Percentiles rank a stretch among this genome's conserved stretches.
Conservation (phyloP, 495 filamentous ascomycete genomes). For the Pseudevernia furfuracea region DNA sequence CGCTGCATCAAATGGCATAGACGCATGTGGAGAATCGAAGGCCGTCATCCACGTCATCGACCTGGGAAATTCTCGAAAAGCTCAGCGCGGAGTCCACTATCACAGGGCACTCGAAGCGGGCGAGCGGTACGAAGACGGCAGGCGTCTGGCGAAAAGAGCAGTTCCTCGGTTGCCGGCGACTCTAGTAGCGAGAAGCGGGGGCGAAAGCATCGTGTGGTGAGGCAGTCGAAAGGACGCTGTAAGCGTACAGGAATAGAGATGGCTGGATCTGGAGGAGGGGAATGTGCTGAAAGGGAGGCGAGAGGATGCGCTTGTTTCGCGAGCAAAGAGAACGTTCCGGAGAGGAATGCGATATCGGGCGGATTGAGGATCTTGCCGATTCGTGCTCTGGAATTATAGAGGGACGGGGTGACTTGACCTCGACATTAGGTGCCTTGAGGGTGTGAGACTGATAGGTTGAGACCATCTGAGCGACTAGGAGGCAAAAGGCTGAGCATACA, state of each 20-base stretch:
- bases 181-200: background rate
- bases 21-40: background rate
- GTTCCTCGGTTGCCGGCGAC: background rate
- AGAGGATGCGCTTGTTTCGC: background rate
- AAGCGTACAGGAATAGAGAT: background rate
- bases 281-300: background rate
- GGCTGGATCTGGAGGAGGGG: background rate
- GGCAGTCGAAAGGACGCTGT: background rate
- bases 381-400: background rate
- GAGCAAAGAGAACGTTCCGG: background rate
- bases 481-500: background rate
- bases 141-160: background rate
- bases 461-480: background rate
- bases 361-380: background rate
- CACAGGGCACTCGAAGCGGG: background rate
- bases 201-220: background rate
- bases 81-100: background rate
- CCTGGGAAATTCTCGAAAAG: background rate
- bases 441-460: background rate
- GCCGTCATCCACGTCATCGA: background rate
- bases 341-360: background rate
- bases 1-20: constrained; percentile 1
- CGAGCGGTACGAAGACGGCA: background rate
- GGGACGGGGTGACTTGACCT: background rate
- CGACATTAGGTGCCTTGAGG: background rate